A percentile compares a stretch with the other conserved stretches of the same genome.
phyloP scores from a whole-genome alignment of 2,329 filamentous ascomycete genomes.

The Emmonsiellopsis sp. region DNA sequence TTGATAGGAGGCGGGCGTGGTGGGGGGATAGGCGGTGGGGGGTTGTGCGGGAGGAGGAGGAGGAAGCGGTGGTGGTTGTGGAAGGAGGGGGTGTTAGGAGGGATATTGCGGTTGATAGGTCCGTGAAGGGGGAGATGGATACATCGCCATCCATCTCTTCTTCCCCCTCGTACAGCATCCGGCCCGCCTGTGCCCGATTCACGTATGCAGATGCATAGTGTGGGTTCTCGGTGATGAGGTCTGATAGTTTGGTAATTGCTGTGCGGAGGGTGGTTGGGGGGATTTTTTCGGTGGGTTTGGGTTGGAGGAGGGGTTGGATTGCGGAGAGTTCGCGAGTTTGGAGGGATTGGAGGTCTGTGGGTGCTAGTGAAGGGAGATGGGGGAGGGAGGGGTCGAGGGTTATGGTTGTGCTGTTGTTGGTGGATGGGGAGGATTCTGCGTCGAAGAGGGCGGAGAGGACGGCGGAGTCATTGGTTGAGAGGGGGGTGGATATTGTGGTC shows the following conservation, averaged over 20 bases:
- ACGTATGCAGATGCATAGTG: slow-evolving; percentile 45
- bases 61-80: slow-evolving; percentile 23
- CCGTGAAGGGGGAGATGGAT: slow-evolving; percentile 19
- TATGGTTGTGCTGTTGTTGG: neutral
- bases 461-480: slow-evolving; percentile 35
- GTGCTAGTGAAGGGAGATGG: slow-evolving; percentile 22
- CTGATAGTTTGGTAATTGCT: slow-evolving; percentile 30
- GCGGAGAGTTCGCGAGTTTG: slow-evolving; percentile 31
- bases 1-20: slow-evolving; percentile 43
- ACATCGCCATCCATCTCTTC: neutral
- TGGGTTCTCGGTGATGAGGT: slow-evolving; percentile 34
- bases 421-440: slow-evolving; percentile 31
- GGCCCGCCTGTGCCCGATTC: slow-evolving; percentile 45
- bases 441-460: slow-evolving; percentile 39
- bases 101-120: slow-evolving; percentile 36
- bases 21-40: slow-evolving; percentile 23
- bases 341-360: slow-evolving; percentile 25
- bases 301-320: slow-evolving; percentile 26
- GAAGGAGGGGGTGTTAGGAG: slow-evolving; percentile 33
- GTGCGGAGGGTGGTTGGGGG: slow-evolving; percentile 18
- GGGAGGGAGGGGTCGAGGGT: slow-evolving; percentile 27
- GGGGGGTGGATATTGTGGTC: slow-evolving; percentile 15
- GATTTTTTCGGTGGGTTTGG: slow-evolving; percentile 10
- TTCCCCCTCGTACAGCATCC: slow-evolving; percentile 20
- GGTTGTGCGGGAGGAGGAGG: neutral